phyloP scores from a whole-genome alignment of 2,329 filamentous ascomycete species.

The Fusarium citri region DNA sequence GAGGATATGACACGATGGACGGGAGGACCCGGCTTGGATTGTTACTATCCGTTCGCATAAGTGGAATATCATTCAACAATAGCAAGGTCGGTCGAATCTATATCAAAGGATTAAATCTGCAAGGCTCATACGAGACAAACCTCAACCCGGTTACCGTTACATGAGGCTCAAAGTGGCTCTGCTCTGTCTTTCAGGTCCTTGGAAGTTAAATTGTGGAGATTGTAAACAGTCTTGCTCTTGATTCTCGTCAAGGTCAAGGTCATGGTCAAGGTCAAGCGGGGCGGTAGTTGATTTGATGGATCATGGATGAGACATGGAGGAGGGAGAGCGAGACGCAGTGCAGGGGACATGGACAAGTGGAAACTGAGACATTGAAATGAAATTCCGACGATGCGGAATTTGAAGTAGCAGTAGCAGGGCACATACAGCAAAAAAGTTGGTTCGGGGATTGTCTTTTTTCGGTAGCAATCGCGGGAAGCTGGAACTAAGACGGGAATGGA shows the following conservation, averaged over 20 bases:
- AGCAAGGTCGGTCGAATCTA: conserved; percentile 3
- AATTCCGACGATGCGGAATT: conserved; percentile 29
- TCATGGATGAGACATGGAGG: conserved; percentile 10
- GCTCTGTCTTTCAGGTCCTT: not conserved
- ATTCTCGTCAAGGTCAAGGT: not conserved
- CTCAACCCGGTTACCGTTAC: conserved; percentile 1
- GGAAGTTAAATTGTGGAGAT: conserved; percentile 26
- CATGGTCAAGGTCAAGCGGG: not conserved
- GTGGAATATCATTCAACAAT: conserved; percentile 3
- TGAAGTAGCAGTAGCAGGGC: not conserved
- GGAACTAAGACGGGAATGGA: conserved; percentile 1
- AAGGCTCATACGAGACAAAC: conserved; percentile 17
- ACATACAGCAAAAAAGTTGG: conserved; percentile 10
- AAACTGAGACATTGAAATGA: conserved; percentile 6
- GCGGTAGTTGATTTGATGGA: conserved; percentile 5
- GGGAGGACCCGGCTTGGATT: conserved; percentile 14
- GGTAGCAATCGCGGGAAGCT: conserved; percentile 3
- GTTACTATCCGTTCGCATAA: not conserved
- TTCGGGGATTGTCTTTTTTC: conserved; percentile 1
- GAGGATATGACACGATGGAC: not conserved
- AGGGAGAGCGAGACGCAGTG: not conserved
- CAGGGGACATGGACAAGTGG: not conserved
- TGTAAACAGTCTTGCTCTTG: not conserved
- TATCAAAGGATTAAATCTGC: not conserved
- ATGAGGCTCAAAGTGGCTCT: conserved; percentile 34